Conservation (phyloP, 2,329 filamentous ascomycete species). For the Pseudocercospora ulei region DNA sequence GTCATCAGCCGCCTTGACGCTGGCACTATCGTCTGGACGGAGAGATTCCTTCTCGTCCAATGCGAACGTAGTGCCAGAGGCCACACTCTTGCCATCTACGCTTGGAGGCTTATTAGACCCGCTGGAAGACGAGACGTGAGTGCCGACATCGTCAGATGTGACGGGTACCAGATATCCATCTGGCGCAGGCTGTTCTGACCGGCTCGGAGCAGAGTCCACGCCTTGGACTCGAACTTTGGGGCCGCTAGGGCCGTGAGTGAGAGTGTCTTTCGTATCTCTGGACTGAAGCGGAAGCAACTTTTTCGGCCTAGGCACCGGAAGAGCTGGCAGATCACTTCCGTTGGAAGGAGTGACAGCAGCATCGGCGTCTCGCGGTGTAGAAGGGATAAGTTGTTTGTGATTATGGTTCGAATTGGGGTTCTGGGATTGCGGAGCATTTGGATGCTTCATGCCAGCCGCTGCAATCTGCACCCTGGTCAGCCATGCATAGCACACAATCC, state of each 20-base stretch:
- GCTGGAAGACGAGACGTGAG: slow-evolving; percentile 46
- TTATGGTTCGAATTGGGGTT: slow-evolving; percentile 13
- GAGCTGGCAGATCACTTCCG: slow-evolving; percentile 9
- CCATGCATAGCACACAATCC: neutral
- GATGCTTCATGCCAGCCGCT: slow-evolving; percentile 29
- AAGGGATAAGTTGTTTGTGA: slow-evolving; percentile 20
- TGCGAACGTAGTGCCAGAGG: slow-evolving; percentile 89
- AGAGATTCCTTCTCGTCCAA: slow-evolving; percentile 93
- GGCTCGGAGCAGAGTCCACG: slow-evolving; percentile 21
- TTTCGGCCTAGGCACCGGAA: slow-evolving; percentile 19
- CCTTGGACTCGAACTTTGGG: slow-evolving; percentile 25
- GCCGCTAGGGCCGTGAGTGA: slow-evolving; percentile 11
- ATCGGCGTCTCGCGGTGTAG: slow-evolving; percentile 22
- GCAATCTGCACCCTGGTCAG: slow-evolving; percentile 28
- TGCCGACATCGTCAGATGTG: slow-evolving; percentile 38
- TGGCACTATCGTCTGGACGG: slow-evolving; percentile 89
- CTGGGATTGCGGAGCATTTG: slow-evolving; percentile 21
- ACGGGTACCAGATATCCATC: slow-evolving; percentile 24
- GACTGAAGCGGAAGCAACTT: slow-evolving; percentile 21
- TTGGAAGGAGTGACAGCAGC: slow-evolving; percentile 18
- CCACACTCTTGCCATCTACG: slow-evolving; percentile 86
- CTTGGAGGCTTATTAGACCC: slow-evolving; percentile 74
- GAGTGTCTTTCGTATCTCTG: slow-evolving; percentile 15
- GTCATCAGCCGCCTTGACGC: slow-evolving; percentile 80
- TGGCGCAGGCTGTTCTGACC: slow-evolving; percentile 15